Evolutionary conservation across 2,329 filamentous ascomycete genomes (phyloP).

Genomic region (Fusarium anthophilum): DNA sequence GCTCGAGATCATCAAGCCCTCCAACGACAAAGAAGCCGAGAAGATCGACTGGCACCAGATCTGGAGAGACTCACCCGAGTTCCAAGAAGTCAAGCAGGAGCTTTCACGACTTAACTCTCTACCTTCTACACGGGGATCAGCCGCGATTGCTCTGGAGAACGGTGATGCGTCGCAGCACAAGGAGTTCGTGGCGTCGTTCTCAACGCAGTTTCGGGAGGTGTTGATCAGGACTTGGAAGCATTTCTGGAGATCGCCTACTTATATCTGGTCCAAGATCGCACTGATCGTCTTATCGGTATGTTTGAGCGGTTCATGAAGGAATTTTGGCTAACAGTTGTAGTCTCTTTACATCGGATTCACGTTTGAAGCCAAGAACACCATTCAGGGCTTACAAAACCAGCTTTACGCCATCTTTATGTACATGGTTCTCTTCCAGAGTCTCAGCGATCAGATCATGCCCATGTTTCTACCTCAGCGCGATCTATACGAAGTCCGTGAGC

Average conservation of each 20-base stretch:
- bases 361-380: conserved; percentile 63
- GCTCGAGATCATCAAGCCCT: conserved; percentile 54
- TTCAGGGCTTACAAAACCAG: conserved; percentile 74
- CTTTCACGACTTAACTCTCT: conserved; percentile 29
- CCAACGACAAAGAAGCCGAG: conserved; percentile 46
- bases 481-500: conserved; percentile 74
- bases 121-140: background rate
- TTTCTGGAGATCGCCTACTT: conserved; percentile 58
- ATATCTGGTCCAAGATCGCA: conserved; percentile 66
- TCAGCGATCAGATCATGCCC: conserved; percentile 74
- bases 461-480: conserved; percentile 74
- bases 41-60: conserved; percentile 57
- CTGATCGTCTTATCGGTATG: conserved; percentile 36
- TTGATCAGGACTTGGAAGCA: conserved; percentile 49
- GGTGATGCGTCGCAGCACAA: conserved; percentile 39
- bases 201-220: conserved; percentile 48
- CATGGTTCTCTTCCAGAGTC: conserved; percentile 69
- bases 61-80: conserved; percentile 53
- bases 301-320: rapidly evolving
- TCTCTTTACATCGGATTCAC: conserved; percentile 73
- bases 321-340: background rate
- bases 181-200: conserved; percentile 45
- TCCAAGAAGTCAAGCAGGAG: conserved; percentile 38
- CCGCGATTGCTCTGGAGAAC: background rate
- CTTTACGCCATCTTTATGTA: conserved; percentile 76